Evolutionary conservation across 1,139 yeast genomes (phyloP).

Genomic region (Taphrina betulina): DNA sequence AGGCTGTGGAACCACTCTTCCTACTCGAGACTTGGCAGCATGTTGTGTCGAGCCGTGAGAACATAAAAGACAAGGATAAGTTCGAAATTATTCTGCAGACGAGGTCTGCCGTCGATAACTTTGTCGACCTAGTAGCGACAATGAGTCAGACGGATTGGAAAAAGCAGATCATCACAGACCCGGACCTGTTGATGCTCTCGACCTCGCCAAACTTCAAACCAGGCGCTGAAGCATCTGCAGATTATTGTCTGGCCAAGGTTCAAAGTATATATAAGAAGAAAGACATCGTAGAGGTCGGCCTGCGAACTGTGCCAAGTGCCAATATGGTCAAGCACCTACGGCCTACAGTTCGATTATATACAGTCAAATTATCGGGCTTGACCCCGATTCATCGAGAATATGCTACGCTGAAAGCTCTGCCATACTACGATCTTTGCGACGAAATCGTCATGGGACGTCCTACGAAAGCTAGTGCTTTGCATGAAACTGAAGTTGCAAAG

Average conservation of each 20-base stretch:
- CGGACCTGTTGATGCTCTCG: conserved; percentile 74
- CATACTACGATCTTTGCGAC: conserved; percentile 69
- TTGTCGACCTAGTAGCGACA: conserved; percentile 85
- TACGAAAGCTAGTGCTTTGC: conserved; percentile 33
- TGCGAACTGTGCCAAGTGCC: conserved; percentile 59
- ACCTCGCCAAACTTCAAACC: conserved; percentile 39
- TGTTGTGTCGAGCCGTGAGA: conserved; percentile 67
- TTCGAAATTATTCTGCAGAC: conserved; percentile 72
- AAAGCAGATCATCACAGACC: conserved; percentile 62
- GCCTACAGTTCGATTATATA: conserved; percentile 63
- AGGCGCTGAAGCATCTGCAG: conserved; percentile 41
- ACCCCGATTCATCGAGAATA: conserved; percentile 91
- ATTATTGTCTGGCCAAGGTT: conserved; percentile 70
- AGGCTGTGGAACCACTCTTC: conserved; percentile 72
- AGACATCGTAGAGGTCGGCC: conserved; percentile 68
- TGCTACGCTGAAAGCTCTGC: conserved; percentile 75
- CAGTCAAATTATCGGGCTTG: conserved; percentile 60
- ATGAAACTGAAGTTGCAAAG: conserved; percentile 35
- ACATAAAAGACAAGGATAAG: conserved; percentile 56
- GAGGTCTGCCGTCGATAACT: conserved; percentile 78
- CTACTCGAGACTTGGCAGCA: conserved; percentile 94
- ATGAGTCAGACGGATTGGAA: conserved; percentile 55
- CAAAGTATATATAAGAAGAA: conserved; percentile 60
- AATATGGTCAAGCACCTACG: conserved; percentile 58
- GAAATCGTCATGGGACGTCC: conserved; percentile 62